Evolutionary conservation across 331 rosid genomes (phyloP), one percentile per base, ranked within the genome.

Genomic region (Acacia pycnantha): DNA sequence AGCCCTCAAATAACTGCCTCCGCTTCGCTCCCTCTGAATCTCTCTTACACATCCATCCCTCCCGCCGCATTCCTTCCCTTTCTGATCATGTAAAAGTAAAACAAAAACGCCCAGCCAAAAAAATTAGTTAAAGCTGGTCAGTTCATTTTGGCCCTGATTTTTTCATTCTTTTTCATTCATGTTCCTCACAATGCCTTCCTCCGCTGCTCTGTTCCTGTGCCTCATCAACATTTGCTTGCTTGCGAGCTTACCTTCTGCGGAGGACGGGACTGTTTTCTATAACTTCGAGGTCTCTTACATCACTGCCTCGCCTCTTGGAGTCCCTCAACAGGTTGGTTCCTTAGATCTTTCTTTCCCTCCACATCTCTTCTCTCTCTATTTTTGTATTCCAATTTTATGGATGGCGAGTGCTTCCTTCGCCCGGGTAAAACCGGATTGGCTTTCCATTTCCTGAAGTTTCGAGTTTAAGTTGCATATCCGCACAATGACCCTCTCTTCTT

Each of bases 221-320:
- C 79, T 85, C 41, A 41, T 89, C 81, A 83, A 81, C 82, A 71
- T 85, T 86, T 74, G 79, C 88, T 69, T 89, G 3, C 79, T 89
- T 77, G 79, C 53, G 65, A 84, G 87, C 85, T 70, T 86, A 26
- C 77, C 84, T 51, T 86, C 69, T 1, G 95, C 93, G 22, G 84
- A 22, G 81, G 95, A 91, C 89, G 92, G 89, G 18, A 86, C 75
- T 58, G 76, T 80, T 66, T 73, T 22, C 88, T 86, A 66, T 56
- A 47, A 89, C 21, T 89, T 91, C 66, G 95, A 81, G 70, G 85
- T 89, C 86, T 85, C 95, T 76, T 91, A 89, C 88, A 86, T 88
- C 78, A 91, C 93, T 79, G 95, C 88, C 54, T 86, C 92, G 73
- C 95, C 95, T 81, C 89, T 91, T 70, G 95, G 95, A 29, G 86